Evolutionary conservation across 2,329 filamentous ascomycete genomes (phyloP), one percentile per base, ranked within the genome.

Genomic region (Pyrenophora graminea): DNA sequence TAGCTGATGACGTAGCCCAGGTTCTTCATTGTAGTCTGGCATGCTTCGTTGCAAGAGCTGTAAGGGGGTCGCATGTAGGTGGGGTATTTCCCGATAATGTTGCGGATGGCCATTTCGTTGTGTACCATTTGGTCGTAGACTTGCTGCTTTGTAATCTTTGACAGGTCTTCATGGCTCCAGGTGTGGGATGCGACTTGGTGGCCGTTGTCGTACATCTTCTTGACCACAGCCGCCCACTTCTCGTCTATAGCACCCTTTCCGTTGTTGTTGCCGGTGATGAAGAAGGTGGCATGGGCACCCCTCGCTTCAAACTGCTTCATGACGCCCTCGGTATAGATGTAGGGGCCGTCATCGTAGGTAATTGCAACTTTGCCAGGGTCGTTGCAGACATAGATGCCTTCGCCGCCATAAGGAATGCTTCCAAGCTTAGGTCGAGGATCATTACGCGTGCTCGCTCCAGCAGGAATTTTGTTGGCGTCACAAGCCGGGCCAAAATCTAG

Each of bases 271-370:
- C 82, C 82, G 6, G 79, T 83, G 54, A 88, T 77, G 69, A 88
- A 88, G 68, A 89, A 89, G 2, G 86, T 89, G 1, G 84, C 86
- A 57, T 83, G 85, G 12, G 83, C 85, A 52, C 79, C 77, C 39
- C 89, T 77, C 46, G 86, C 76, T 61, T 88, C 82, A 10, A 88
- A 53, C 85, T 80, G 34, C 73, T 71, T 1, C 85, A 88, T 68
- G 84, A 87, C 17, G 77, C 70, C 56, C 82, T 82, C 44, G 63
- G 61, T 18, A 12, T 30, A 30, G 27, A 30, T 30, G 10, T 12
- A 30, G 10, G 85, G 86, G 1, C 86, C 86, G 66, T 88, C 86
- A 59, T 88, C 86, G 59, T 82, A 88, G 1, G 85, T 88, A 48
- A 89, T 68, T 15, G 86, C 86, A 60, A 89, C 79, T 9, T 82